These are phyloP conservation scores for Arachnomyces sp. DNA, from an alignment of 2,329 filamentous ascomycete species.

Conservation along the genomic window DNA sequence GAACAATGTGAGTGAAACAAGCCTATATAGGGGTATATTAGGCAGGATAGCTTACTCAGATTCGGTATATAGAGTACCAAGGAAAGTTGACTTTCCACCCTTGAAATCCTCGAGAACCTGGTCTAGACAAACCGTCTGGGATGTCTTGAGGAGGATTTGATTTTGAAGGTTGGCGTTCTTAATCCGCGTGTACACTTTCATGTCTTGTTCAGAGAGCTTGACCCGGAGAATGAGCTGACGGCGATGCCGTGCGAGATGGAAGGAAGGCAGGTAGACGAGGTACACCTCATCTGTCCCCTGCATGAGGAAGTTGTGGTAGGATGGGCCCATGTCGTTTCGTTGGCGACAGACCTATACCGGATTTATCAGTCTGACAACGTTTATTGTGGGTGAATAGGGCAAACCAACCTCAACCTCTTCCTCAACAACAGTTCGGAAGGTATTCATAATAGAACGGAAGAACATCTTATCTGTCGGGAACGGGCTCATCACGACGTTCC, in stretches of 20 bases:
- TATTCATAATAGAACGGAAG: slow-evolving; percentile 8
- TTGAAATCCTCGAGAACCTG: too few relatives aligned
- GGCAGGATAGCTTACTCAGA: too few relatives aligned
- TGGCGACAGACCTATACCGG: slow-evolving; percentile 11
- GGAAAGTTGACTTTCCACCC: too few relatives aligned
- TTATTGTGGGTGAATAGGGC: not conserved
- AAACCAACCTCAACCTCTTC: slow-evolving; percentile 12
- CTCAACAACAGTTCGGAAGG: slow-evolving; percentile 11
- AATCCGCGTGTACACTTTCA: too few relatives aligned
- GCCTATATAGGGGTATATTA: too few relatives aligned
- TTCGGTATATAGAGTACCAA: too few relatives aligned
- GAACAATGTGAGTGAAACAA: too few relatives aligned
- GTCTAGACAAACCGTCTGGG: too few relatives aligned
- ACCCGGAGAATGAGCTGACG: slow-evolving; percentile 13
- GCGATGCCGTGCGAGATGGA: slow-evolving; percentile 13
- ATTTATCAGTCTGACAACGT: not conserved
- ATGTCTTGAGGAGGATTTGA: too few relatives aligned
- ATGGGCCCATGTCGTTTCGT: slow-evolving; percentile 11
- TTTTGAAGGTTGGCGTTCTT: too few relatives aligned
- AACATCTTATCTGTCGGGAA: slow-evolving; percentile 12
- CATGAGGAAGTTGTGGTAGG: slow-evolving; percentile 12
- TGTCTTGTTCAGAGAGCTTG: not conserved
- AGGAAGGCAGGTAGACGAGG: slow-evolving; percentile 12
- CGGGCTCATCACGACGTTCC: slow-evolving; percentile 40
- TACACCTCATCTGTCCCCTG: slow-evolving; percentile 13